Evolutionary conservation across 73 alveolate species (phyloP), one percentile per base, ranked within the genome.

Genomic region (Stentor roeselii): DNA sequence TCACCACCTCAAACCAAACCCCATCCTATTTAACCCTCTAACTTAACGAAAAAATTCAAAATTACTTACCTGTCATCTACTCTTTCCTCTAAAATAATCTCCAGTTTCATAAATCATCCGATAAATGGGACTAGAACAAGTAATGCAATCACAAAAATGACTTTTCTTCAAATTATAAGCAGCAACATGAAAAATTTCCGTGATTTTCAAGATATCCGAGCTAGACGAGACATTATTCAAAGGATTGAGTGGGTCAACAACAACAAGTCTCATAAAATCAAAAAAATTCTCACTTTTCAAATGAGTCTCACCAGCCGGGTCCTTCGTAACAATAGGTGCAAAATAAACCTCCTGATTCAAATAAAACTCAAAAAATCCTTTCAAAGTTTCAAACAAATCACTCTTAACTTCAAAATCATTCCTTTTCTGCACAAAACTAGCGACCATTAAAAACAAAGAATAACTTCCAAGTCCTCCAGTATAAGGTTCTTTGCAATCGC

Each of bases 391-490:
- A n/a, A n/a, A n/a, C n/a, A n/a, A n/a, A n/a, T 50, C 21, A 50
- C 67, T 50, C 21, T 50, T 50, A 50, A 11, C 67, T 21, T 21
- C 6, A 21, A 50, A 50, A 50, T 50, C 67, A 11, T 50, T 6
- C 21, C 21, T 6, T 50, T 50, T 50, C 30, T 11, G 6, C 21
- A 50, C 21, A 50, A 87, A 83, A 50, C 86, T 42, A 3, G 84
- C 90, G 1, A 90, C 78, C 92, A 90, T 90, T 31, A 90, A 80
- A n/a, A 90, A 82, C 2, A 90, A 60, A 34, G 92, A 84, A 78
- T 90, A 90, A 34, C 88, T 80, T 38, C 92, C 78, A 59, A 90
- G 85, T 0, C 95, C 95, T 31, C 95, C 92, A 37, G 78, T 87
- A 37, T 90, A 90, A 2, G 95, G 90, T 31, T 85, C 91, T 39